Conservation (phyloP, 164 flowering plant genomes). For the Annona cherimola region DNA sequence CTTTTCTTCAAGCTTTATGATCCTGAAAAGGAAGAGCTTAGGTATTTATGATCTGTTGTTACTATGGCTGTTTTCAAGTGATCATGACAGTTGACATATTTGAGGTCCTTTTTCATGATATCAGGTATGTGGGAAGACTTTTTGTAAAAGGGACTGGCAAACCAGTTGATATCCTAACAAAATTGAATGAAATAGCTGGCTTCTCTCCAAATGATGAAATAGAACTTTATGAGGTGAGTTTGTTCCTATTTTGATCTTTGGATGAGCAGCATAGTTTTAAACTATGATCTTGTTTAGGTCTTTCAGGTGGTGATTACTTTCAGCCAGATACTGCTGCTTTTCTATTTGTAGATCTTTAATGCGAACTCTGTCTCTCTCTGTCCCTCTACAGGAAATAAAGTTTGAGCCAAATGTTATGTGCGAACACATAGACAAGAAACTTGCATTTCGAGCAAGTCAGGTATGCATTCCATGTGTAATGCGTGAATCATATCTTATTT, state of each 20-base stretch:
- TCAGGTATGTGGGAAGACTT: slow-evolving; percentile 85
- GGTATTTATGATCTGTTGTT: slow-evolving; percentile 31
- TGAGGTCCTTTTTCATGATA: slow-evolving; percentile 8
- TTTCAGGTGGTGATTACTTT: not conserved
- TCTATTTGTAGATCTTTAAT: not conserved
- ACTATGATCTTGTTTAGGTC: not conserved
- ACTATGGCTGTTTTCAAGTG: not conserved
- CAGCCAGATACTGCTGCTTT: not conserved
- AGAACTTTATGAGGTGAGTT: slow-evolving; percentile 85
- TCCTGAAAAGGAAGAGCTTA: slow-evolving; percentile 79
- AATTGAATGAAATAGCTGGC: slow-evolving; percentile 88
- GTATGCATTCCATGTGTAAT: slow-evolving; percentile 23
- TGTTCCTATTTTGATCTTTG: not conserved
- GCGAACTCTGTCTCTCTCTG: not conserved
- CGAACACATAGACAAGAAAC: slow-evolving; percentile 72
- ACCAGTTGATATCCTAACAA: slow-evolving; percentile 71
- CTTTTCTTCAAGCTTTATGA: slow-evolving; percentile 95
- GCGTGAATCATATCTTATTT: not conserved
- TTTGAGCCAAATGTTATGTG: slow-evolving; percentile 93
- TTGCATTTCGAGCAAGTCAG: slow-evolving; percentile 79
- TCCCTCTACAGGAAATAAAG: slow-evolving; percentile 74
- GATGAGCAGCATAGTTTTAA: not conserved
- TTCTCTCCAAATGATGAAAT: slow-evolving; percentile 81
- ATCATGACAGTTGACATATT: not conserved
- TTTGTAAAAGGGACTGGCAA: slow-evolving; percentile 74